These are phyloP conservation scores for Vanrija sp. DNA, from an alignment of 1,284 basidiomycete species.

Conservation along the genomic window DNA sequence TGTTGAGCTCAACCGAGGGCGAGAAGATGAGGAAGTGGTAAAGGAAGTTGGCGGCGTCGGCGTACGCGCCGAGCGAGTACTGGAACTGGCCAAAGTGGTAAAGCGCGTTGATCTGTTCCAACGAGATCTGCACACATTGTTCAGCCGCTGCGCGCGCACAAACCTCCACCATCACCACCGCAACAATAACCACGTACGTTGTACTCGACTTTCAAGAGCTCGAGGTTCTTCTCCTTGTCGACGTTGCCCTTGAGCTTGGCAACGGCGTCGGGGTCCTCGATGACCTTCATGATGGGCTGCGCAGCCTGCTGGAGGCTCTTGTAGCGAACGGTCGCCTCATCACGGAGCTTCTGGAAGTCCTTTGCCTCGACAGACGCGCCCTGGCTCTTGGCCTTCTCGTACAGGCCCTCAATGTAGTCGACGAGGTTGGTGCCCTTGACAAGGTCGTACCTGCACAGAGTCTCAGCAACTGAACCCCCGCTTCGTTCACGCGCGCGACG, in stretches of 20 bases:
- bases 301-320: slow-evolving; percentile 82
- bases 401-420: slow-evolving; percentile 77
- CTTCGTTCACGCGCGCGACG: slow-evolving; percentile 12
- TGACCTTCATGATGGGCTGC: slow-evolving; percentile 88
- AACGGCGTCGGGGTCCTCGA: slow-evolving; percentile 91
- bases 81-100: slow-evolving; percentile 99
- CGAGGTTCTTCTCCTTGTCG: slow-evolving; percentile 94
- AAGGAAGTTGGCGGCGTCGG: slow-evolving; percentile 91
- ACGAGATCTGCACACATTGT: slow-evolving; percentile 62
- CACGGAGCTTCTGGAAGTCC: slow-evolving; percentile 75
- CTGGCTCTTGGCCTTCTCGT: slow-evolving; percentile 62
- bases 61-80: slow-evolving; percentile 95
- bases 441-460: slow-evolving; percentile 69
- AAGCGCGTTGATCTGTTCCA: slow-evolving; percentile 90
- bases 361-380: slow-evolving; percentile 15
- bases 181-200: slow-evolving; percentile 56
- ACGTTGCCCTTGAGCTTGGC: slow-evolving; percentile 64
- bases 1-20: slow-evolving; percentile 83
- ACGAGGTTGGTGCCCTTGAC: slow-evolving; percentile 96
- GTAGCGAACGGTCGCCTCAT: slow-evolving; percentile 76
- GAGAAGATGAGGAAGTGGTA: slow-evolving; percentile 98
- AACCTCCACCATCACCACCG: slow-evolving; percentile 35
- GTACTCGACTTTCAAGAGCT: slow-evolving; percentile 91
- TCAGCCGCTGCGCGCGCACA: background rate
- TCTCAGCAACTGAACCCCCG: background rate